Evolutionary conservation across 1,284 basidiomycete genomes (phyloP).

Genomic region (Fereydounia khargensis): DNA sequence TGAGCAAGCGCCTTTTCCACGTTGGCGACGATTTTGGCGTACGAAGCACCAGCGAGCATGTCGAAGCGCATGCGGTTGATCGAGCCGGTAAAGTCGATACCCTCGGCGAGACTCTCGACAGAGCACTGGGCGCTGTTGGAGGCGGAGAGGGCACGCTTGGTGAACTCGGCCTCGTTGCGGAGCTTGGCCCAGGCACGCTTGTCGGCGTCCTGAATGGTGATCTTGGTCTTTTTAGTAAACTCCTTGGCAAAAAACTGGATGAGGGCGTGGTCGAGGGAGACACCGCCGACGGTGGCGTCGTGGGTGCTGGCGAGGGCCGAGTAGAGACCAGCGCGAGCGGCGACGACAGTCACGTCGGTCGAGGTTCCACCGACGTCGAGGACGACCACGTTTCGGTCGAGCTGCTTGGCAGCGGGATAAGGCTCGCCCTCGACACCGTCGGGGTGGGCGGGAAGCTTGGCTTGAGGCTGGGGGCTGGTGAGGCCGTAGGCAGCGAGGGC

Average conservation of each 20-base stretch:
- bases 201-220: constrained; percentile 62
- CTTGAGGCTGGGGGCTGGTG: constrained; percentile 61
- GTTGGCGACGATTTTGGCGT: constrained; percentile 68
- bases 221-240: constrained; percentile 94
- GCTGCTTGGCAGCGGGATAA: constrained; percentile 59
- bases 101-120: constrained; percentile 92
- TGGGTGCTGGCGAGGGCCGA: constrained; percentile 61
- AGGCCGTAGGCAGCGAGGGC: constrained; percentile 65
- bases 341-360: constrained; percentile 62
- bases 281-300: constrained; percentile 63
- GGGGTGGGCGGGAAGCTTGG: constrained; percentile 47
- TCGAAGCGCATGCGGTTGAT: constrained; percentile 94
- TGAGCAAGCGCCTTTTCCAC: constrained; percentile 67
- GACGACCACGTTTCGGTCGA: constrained; percentile 64
- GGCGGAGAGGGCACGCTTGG: constrained; percentile 88
- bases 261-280: constrained; percentile 75
- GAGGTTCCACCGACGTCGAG: constrained; percentile 66
- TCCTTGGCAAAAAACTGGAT: constrained; percentile 92
- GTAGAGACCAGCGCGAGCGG: constrained; percentile 63
- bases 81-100: constrained; percentile 84
- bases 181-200: constrained; percentile 90
- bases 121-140: constrained; percentile 81
- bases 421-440: constrained; percentile 56
- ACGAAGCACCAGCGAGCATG: constrained; percentile 74
- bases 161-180: constrained; percentile 86